Evolutionary conservation across 106 monocot species (phyloP).

Genomic region (Cymbidium sinense): DNA sequence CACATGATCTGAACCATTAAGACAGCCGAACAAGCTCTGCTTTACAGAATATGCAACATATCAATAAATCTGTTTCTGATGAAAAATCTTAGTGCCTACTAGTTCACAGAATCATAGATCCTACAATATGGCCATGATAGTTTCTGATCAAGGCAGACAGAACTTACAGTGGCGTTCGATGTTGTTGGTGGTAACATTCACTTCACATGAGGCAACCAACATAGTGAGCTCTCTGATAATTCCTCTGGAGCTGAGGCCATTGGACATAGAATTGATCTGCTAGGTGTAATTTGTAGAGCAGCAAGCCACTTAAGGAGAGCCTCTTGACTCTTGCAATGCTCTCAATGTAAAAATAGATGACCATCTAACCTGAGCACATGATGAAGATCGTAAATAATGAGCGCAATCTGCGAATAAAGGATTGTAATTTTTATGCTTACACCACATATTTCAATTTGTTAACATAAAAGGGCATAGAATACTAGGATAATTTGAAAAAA

Average conservation of each 20-base stretch:
- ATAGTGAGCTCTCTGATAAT: conserved; percentile 54
- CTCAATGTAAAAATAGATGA: conserved; percentile 79
- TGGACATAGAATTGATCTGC: conserved; percentile 84
- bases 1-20: no score
- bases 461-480: neutral
- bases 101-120: no score
- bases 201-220: conserved; percentile 70
- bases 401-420: neutral
- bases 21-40: no score
- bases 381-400: no score
- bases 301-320: conserved; percentile 19
- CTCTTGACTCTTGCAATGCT: conserved; percentile 65
- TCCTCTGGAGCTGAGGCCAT: conserved; percentile 75
- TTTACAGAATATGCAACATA: no score
- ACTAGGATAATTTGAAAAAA: neutral
- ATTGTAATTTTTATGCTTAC: neutral
- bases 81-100: no score
- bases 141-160: no score
- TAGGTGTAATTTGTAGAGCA: conserved; percentile 73
- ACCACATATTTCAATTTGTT: neutral
- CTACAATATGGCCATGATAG: no score
- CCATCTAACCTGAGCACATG: conserved; percentile 27
- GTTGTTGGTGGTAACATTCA: neutral
- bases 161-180: no score
- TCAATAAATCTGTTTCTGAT: no score